Percentiles rank a stretch among this genome's conserved stretches.
Conservation (phyloP, 2,329 filamentous ascomycete genomes). For the Aspergillus ochraceoroseus region DNA sequence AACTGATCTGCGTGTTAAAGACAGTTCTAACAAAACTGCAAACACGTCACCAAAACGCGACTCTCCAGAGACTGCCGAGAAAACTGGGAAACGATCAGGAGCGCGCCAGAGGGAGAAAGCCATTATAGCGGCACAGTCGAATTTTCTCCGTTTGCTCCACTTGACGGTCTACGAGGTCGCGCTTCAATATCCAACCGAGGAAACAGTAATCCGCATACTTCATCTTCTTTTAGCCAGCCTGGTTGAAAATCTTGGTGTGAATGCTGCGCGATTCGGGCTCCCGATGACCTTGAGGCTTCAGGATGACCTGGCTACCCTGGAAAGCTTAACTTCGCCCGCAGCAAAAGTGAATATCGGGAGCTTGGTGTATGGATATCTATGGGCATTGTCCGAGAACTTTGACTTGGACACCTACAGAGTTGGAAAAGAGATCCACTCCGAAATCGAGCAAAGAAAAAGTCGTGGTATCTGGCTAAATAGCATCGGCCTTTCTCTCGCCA, state of each 20-base stretch:
- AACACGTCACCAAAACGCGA: conserved; percentile 45
- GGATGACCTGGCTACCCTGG: conserved; percentile 60
- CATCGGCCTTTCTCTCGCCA: conserved; percentile 64
- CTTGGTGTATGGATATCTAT: conserved; percentile 84
- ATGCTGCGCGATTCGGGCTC: conserved; percentile 70
- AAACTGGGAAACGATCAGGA: conserved; percentile 56
- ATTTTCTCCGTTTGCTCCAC: conserved; percentile 77
- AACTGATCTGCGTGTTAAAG: conserved; percentile 60
- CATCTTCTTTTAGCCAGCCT: conserved; percentile 72
- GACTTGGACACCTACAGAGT: conserved; percentile 66
- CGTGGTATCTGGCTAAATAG: conserved; percentile 75
- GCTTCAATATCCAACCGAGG: conserved; percentile 64
- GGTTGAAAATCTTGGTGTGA: conserved; percentile 73
- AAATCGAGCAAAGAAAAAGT: conserved; percentile 68
- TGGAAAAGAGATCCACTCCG: conserved; percentile 66
- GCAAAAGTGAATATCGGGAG: conserved; percentile 76
- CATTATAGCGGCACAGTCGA: conserved; percentile 53
- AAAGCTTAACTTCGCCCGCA: conserved; percentile 44
- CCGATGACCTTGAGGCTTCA: conserved; percentile 88
- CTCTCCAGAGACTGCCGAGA: conserved; percentile 34
- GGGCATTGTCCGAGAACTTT: conserved; percentile 71
- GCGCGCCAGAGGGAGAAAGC: conserved; percentile 56
- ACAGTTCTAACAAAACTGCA: conserved; percentile 48
- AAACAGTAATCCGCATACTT: conserved; percentile 69
- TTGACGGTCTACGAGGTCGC: conserved; percentile 86